Evolutionary conservation across 2,329 filamentous ascomycete genomes (phyloP), one percentile per base, ranked within the genome.

Genomic region (Pseudogymnoascus sp.): DNA sequence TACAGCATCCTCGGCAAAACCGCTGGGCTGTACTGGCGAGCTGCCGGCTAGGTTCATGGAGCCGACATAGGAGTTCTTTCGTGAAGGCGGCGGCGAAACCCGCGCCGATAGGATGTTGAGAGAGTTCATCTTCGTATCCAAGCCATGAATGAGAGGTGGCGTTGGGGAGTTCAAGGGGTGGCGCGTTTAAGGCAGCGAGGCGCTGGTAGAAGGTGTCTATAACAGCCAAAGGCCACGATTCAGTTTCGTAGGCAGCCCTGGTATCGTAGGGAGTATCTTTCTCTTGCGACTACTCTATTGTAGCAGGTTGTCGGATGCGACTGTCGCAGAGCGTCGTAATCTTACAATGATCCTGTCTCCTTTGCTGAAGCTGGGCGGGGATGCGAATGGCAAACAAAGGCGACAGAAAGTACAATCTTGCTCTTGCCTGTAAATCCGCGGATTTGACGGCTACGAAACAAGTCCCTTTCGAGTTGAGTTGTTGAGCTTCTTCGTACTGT

Each of bases 101-200:
- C 89, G 87, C 74, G 90, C 86, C 71, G 91, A 94, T 74, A 97
- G 85, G 75, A 96, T 90, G 78, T 94, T 96, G 80, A 96, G 81
- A 71, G 92, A 96, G 86, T 97, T 97, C 93, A 97, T 97, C 77
- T 82, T 89, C 80, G 60, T 69, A 66, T 66, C 74, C 74, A 75
- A 80, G 81, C 83, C 83, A 86, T 73, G 68, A 70, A 70, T 67
- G 64, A 58, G 66, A 61, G 63, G 60, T 39, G 57, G 35, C 37
- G 33, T 58, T 38, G 57, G 33, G n/a, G 18, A 39, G 57, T 58
- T 2, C 25, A 39, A 38, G 37, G 37, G 35, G 57, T 58, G 33
- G 38, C 35, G 57, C n/a, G 57, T 30, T 18, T 14, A 12, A 35
- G 47, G 57, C 33, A 58, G 33, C 37, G 18, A 38, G 33, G 35